These are phyloP conservation scores for Podospora australis DNA, from an alignment of 495 filamentous ascomycete species.

Conservation along the genomic window DNA sequence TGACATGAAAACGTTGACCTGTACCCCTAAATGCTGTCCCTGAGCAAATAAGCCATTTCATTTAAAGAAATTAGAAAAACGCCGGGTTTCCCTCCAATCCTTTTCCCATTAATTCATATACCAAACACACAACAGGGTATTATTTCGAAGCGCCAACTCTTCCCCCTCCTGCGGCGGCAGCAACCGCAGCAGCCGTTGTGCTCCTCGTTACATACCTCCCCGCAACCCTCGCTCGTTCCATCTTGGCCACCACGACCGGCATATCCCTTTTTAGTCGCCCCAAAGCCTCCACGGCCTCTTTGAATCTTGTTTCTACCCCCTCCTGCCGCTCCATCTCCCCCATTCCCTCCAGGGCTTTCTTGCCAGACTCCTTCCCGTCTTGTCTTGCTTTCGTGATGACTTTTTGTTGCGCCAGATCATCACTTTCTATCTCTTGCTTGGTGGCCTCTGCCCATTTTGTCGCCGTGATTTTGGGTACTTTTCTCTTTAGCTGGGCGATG, in stretches of 20 bases:
- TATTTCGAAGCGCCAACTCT: too few species aligned
- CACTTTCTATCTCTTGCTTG: slow-evolving; percentile 32
- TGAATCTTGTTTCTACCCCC: slow-evolving; percentile 45
- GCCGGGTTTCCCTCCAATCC: too few species aligned
- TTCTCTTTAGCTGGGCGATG: slow-evolving; percentile 65
- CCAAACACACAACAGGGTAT: too few species aligned
- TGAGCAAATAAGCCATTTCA: too few species aligned
- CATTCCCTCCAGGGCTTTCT: slow-evolving; percentile 17
- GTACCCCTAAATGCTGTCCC: too few species aligned
- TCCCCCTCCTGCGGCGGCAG: too few species aligned
- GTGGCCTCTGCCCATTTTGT: slow-evolving; percentile 46
- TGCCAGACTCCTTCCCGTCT: slow-evolving; percentile 19
- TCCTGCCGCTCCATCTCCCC: slow-evolving; percentile 39
- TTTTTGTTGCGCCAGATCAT: slow-evolving; percentile 42
- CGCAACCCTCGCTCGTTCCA: slow-evolving; percentile 68
- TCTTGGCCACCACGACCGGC: slow-evolving; percentile 65
- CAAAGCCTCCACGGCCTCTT: slow-evolving; percentile 46
- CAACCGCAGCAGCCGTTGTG: too few species aligned
- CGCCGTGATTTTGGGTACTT: slow-evolving; percentile 57
- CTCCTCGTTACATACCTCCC: slow-evolving; percentile 60
- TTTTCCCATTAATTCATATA: too few species aligned
- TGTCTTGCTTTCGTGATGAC: slow-evolving; percentile 13
- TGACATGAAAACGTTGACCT: too few species aligned
- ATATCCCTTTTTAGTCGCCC: slow-evolving; percentile 52
- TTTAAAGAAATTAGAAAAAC: too few species aligned